Base-by-base conservation (phyloP, 306 rosid genomes). In the Lablab purpureus region DNA sequence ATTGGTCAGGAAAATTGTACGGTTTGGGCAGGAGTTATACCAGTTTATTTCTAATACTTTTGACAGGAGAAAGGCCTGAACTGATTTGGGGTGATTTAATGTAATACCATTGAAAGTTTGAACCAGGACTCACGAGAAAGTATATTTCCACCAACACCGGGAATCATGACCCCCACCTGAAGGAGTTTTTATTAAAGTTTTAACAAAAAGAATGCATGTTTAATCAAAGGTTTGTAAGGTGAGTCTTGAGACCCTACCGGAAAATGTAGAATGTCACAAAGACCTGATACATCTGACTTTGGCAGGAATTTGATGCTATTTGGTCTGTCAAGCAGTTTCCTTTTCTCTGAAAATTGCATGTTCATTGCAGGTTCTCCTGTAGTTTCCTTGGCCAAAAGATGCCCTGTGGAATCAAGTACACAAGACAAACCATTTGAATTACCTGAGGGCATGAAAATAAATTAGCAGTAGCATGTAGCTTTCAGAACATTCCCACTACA, bases 241-340 rank as follows among this genome's bases (percentile, higher is more conserved):
- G 47, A 71, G 67, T 56, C 76, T 1, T 5, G 67, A 81, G 80
- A 73, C 47, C 91, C 73, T 88, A 92, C 97, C 50, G 88, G 55
- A 75, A 90, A 77, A 71, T 81, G 84, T 67, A 92, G 83, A 81
- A 87, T 81, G 73, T 84, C 85, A 73, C 96, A 92, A 30, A 92
- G 90, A 69, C 83, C 71, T 50, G 85, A 85, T 67, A 90, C 63
- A 71, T 81, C 94, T 2, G 84, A 83, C 81, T 85, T 84, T 85
- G 87, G 77, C 81, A 52, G 70, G 55, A 59, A 68, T 67, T 83
- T 82, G 45, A 85, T 80, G 70, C 80, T 65, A 83, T 86, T 87
- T 43, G 87, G 93, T 27, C 52, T 81, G 66, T 80, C 87, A 66
- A 23, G 74, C 73, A 68, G 76, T 50, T 81, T 76, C 37, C 68